These are phyloP conservation scores for Blepharisma japonicum DNA, from an alignment of 73 alveolate genomes.

Conservation along the genomic window DNA sequence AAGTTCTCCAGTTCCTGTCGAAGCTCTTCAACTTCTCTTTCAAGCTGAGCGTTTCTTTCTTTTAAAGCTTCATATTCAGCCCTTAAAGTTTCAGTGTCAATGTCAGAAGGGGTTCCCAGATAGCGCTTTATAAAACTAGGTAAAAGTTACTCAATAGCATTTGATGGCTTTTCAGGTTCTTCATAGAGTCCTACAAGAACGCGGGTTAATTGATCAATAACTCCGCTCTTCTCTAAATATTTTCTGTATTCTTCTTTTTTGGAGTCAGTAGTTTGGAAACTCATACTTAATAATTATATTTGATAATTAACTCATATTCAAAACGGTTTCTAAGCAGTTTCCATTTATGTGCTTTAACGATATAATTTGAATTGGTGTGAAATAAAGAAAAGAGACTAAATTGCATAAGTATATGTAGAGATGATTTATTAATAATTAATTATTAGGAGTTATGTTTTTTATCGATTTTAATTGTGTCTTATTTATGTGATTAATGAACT, in stretches of 20 bases:
- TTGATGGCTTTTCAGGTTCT: slow-evolving; percentile 89
- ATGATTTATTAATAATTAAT: no score
- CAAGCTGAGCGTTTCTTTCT: slow-evolving; percentile 66
- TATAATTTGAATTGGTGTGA: no score
- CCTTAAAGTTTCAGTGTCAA: slow-evolving; percentile 78
- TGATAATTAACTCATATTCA: no score
- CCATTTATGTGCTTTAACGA: no score
- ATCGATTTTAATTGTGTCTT: no score
- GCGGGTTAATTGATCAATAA: slow-evolving; percentile 83
- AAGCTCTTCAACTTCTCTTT: slow-evolving; percentile 75
- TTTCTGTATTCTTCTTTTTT: slow-evolving; percentile 92
- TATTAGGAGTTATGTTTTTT: no score
- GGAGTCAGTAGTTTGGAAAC: slow-evolving; percentile 65
- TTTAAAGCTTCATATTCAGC: slow-evolving; percentile 84
- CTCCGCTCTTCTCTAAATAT: slow-evolving; percentile 89
- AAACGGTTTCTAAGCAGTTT: no score
- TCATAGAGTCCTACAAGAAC: slow-evolving; percentile 90
- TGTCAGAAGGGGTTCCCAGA: slow-evolving; percentile 88
- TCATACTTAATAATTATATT: background rate
- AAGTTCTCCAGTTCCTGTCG: slow-evolving; percentile 57
- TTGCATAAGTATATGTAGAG: no score
- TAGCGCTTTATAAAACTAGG: slow-evolving; percentile 68
- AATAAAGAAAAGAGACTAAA: no score
- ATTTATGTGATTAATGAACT: no score
- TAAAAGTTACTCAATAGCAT: slow-evolving; percentile 73